phyloP scores from a whole-genome alignment of 192 early-diverging fungal genomes.

The Irineochytrium annulatum region DNA sequence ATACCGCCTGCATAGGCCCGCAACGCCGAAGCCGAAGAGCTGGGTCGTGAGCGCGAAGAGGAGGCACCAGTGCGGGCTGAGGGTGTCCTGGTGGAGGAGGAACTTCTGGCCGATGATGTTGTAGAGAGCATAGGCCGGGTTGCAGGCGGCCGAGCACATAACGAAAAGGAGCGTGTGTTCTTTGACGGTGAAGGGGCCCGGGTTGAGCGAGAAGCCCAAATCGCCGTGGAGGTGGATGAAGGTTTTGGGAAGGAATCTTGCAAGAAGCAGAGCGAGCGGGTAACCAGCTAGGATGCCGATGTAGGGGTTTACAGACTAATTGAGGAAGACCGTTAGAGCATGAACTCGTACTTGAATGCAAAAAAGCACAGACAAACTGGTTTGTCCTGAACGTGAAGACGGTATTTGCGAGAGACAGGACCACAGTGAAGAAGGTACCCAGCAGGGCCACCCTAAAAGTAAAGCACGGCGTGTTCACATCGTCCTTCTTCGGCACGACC shows the following conservation, averaged over 20 bases:
- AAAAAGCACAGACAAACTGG: constrained; percentile 11
- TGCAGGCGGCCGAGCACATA: neutral
- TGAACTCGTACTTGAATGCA: neutral
- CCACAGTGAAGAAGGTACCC: constrained; percentile 13
- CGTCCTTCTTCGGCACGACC: constrained; percentile 17
- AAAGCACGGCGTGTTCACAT: constrained; percentile 13
- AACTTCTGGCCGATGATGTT: constrained; percentile 19
- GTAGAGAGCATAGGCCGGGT: constrained; percentile 12
- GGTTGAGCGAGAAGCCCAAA: constrained; percentile 15
- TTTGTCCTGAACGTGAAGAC: constrained; percentile 80
- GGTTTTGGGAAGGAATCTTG: neutral
- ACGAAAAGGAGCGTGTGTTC: constrained; percentile 38
- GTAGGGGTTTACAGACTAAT: neutral
- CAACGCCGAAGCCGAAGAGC: constrained; percentile 56
- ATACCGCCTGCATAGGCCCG: constrained; percentile 61
- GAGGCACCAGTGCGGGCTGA: constrained; percentile 16
- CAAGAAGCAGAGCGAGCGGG: neutral
- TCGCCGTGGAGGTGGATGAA: neutral
- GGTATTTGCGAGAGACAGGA: constrained; percentile 15
- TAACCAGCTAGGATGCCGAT: neutral
- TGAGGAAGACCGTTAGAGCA: neutral
- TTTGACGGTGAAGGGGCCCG: constrained; percentile 79
- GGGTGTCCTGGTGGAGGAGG: constrained; percentile 10
- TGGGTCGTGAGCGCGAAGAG: constrained; percentile 55
- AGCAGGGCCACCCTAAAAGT: constrained; percentile 30